A percentile compares a stretch with the other conserved stretches of the same genome.
Evolutionary conservation across 805 yeast species (phyloP).

Genomic region (Helenozyma rhizophorensis): DNA sequence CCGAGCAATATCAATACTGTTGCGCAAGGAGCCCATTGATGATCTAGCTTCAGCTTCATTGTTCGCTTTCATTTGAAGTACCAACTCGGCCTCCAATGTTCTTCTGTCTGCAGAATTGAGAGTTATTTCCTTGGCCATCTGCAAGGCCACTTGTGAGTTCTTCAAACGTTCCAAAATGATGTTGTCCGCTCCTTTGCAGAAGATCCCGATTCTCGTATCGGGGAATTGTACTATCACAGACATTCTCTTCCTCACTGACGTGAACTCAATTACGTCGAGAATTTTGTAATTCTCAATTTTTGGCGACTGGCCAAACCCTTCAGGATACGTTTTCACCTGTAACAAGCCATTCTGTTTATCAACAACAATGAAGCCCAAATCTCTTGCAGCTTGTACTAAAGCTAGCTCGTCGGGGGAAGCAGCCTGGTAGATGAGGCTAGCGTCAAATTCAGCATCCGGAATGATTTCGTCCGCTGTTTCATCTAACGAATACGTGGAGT

Average conservation of each 20-base stretch:
- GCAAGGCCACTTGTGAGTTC: conserved; percentile 52
- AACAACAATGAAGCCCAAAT: conserved; percentile 82
- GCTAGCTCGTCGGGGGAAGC: conserved; percentile 98
- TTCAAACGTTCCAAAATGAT: conserved; percentile 72
- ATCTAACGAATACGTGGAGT: conserved; percentile 17
- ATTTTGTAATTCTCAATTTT: conserved; percentile 66
- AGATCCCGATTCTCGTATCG: conserved; percentile 63
- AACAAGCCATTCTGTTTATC: conserved; percentile 60
- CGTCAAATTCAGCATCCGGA: conserved; percentile 24
- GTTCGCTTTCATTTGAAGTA: conserved; percentile 53
- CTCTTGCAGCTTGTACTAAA: conserved; percentile 89
- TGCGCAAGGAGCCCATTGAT: conserved; percentile 29
- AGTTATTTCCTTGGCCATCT: conserved; percentile 63
- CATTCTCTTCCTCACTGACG: conserved; percentile 90
- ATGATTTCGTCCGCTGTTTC: conserved; percentile 12
- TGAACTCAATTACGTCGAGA: conserved; percentile 78
- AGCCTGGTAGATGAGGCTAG: conserved; percentile 75
- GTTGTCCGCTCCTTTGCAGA: conserved; percentile 96
- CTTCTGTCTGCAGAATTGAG: conserved; percentile 58
- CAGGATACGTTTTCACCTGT: conserved; percentile 73
- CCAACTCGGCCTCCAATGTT: conserved; percentile 70
- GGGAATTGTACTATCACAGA: conserved; percentile 80
- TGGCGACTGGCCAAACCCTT: conserved; percentile 68
- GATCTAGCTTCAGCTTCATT: conserved; percentile 26
- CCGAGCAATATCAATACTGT: conserved; percentile 18